Base-by-base conservation (phyloP, 2,329 filamentous ascomycete species). In the Bipolaris sorokiniana region DNA sequence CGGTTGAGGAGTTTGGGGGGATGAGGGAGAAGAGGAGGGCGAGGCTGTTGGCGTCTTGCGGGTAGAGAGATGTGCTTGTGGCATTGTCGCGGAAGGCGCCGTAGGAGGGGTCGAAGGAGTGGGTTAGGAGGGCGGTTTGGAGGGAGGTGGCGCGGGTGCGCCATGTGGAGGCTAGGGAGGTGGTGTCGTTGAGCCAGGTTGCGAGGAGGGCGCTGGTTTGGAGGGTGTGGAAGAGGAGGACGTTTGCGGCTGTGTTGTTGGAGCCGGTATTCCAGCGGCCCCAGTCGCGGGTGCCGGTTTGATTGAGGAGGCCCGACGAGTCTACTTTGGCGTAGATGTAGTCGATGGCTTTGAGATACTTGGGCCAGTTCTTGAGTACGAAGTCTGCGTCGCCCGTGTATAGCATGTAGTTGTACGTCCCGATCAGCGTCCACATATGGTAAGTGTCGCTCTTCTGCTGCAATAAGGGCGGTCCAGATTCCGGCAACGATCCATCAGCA, bases 221-320 rank as follows among this genome's bases (percentile, higher is more conserved):
- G 15, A 75, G 58, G 9, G 67, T 70, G 36, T 72, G 72, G 56
- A 71, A 74, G 48, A 73, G 63, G 7, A 75, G 59, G 2, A 71
- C 67, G 41, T 76, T 76, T 11, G 74, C 62, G n/a, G 69, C 70
- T 50, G 63, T 69, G 58, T 74, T 74, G 56, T 67, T 71, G 6
- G 60, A 70, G 0, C 73, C 73, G 2, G 65, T 66, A 15, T 65
- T 65, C 48, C 70, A 62, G 2, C 72, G 64, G 5, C 64, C 71
- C 72, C 72, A 75, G 49, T 75, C 72, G 36, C 72, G 71, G 7
- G 62, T 36, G 3, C 51, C 47, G 1, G 58, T 69, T 45, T 65
- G 59, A 26, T 62, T 56, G 51, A 66, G 51, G 38, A 70, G 44
- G 1, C 64, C 63, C 11, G 51, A 28, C 13, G 54, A 57, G 22